Base-by-base conservation (phyloP, 371 early-diverging fungal genomes). In the Lichtheimia ornata region DNA sequence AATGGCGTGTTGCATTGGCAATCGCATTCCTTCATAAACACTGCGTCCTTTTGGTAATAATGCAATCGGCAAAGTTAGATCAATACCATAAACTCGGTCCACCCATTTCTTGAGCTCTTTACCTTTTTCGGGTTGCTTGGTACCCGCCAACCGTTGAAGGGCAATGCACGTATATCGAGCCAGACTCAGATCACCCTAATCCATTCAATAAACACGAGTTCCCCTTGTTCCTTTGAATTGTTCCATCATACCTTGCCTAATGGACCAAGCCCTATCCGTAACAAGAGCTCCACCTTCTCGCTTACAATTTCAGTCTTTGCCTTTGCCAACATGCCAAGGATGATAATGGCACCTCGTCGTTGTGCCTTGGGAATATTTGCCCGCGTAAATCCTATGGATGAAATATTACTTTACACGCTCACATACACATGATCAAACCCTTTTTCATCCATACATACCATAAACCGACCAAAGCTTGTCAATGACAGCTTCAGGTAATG, bases 121-220 rank as follows among this genome's bases (percentile, higher is more conserved):
- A 79, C 84, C 86, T 66, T 85, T 85, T 49, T 78, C 75, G 18
- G 56, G 50, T n/a, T 69, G 30, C 30, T 79, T 77, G 1, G 72
- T 58, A 1, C 87, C 85, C 0, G 83, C 84, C 17, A 94, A 70
- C 43, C 91, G 81, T 62, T 96, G 95, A 41, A 98, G 77, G 0
- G 96, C 92, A 61, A 96, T 86, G 59, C 97, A 97, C 1, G 96
- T 90, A 73, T 96, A 90, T 64, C 88, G 86, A 41, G 97, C 95
- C 42, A 98, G 65, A 1, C 80, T 69, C 25, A 94, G 69, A 67
- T 96, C 94, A 42, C 68, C 70, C 83, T 87, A 71, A 6, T 27
- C 41, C 17, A 54, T 17, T 47, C 47, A 15, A 18, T 53, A 42
- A 49, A 41, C 15, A 20, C 47, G 47, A 47, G 47, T 15, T 22